Evolutionary conservation across 2,329 filamentous ascomycete species (phyloP).

Genomic region (Colletotrichum spaethianum): DNA sequence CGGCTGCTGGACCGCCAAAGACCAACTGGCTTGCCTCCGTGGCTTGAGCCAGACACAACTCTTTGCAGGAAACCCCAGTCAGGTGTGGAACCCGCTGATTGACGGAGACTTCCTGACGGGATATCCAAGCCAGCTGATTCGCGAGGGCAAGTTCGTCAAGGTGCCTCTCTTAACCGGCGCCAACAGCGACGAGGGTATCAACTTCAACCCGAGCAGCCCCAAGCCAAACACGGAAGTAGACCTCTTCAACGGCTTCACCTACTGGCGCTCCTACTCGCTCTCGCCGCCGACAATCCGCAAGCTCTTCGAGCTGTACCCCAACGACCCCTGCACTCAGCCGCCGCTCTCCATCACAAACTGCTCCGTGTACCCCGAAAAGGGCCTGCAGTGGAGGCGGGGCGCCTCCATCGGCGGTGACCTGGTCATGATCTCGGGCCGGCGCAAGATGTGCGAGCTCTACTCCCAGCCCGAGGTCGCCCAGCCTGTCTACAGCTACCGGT

Average conservation of each 20-base stretch:
- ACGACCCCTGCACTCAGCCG: constrained; percentile 61
- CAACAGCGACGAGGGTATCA: constrained; percentile 64
- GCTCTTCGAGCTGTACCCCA: constrained; percentile 63
- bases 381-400: constrained; percentile 60
- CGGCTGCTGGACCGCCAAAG: constrained; percentile 51
- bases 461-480: constrained; percentile 46
- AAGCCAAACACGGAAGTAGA: constrained; percentile 57
- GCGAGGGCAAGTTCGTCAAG: constrained; percentile 57
- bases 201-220: constrained; percentile 55
- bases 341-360: constrained; percentile 59
- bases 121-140: constrained; percentile 62
- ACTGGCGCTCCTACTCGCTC: constrained; percentile 62
- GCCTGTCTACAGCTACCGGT: constrained; percentile 63
- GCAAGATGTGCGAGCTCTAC: constrained; percentile 60
- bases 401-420: constrained; percentile 62
- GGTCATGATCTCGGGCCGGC: constrained; percentile 62
- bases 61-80: constrained; percentile 52
- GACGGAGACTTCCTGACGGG: constrained; percentile 64
- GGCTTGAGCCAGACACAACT: constrained; percentile 49
- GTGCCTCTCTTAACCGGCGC: constrained; percentile 63
- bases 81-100: constrained; percentile 59
- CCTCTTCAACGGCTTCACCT: constrained; percentile 56
- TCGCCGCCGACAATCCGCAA: constrained; percentile 59
- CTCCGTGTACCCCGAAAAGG: constrained; percentile 49
- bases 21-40: constrained; percentile 56